Conservation (phyloP, 2,329 filamentous ascomycete genomes). For the Colletotrichum sansevieriae region DNA sequence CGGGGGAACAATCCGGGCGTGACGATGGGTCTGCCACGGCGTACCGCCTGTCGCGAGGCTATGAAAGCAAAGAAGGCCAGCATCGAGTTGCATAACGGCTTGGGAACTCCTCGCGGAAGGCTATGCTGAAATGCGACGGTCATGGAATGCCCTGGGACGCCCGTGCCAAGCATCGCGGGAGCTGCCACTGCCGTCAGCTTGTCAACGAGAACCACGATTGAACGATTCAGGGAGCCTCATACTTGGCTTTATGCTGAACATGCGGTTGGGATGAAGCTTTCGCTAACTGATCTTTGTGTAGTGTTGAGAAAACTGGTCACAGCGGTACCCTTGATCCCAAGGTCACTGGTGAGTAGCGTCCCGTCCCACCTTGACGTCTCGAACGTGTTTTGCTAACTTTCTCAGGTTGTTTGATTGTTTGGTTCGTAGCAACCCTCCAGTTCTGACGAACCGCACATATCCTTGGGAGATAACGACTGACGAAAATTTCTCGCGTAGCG, state of each 20-base stretch:
- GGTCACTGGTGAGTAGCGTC: constrained; percentile 76
- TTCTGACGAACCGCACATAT: constrained; percentile 1
- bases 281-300: constrained; percentile 49
- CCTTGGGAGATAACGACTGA: constrained; percentile 1
- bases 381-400: constrained; percentile 48
- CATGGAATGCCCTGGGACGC: not conserved
- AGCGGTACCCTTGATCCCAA: constrained; percentile 98
- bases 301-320: constrained; percentile 96
- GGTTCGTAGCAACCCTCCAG: constrained; percentile 28
- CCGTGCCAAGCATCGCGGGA: constrained; percentile 9
- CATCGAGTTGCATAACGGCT: not conserved
- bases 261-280: not conserved
- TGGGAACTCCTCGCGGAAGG: constrained; percentile 3
- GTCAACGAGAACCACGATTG: not conserved
- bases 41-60: not conserved
- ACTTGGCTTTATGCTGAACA: not conserved
- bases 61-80: not conserved
- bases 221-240: constrained; percentile 18
- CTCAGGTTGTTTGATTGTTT: constrained; percentile 42
- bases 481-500: constrained; percentile 50
- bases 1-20: not conserved
- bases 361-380: constrained; percentile 85
- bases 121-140: not conserved
- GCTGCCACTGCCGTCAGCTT: constrained; percentile 24
- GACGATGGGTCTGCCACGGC: not conserved